Percentiles rank a stretch among this genome's conserved stretches.
Evolutionary conservation across 2,329 filamentous ascomycete genomes (phyloP).

Genomic region (Ceratocystis huliohia): DNA sequence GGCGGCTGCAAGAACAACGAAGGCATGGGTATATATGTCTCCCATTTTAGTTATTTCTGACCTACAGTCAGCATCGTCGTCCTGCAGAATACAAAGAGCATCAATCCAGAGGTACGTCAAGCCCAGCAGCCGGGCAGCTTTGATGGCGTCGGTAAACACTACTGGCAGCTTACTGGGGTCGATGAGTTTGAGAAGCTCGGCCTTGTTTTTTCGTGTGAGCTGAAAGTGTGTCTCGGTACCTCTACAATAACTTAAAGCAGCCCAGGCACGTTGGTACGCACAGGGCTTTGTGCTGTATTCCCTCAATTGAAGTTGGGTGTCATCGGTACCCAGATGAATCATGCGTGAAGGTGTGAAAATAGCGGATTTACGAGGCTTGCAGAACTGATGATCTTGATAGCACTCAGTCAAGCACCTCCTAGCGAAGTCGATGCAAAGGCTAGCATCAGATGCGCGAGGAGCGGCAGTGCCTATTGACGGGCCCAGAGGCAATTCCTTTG

Average conservation of each 20-base stretch:
- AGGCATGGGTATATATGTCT: constrained; percentile 21
- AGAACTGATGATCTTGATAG: constrained; percentile 18
- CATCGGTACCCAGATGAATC: constrained; percentile 13
- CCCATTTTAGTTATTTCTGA: constrained; percentile 22
- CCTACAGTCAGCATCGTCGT: constrained; percentile 21
- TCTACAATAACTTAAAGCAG: constrained; percentile 21
- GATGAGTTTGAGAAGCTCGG: constrained; percentile 15
- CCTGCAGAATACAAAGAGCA: constrained; percentile 28
- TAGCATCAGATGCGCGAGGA: constrained; percentile 18
- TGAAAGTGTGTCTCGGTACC: constrained; percentile 10
- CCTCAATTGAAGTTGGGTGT: constrained; percentile 13
- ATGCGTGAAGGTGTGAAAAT: constrained; percentile 17
- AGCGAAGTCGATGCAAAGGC: constrained; percentile 12
- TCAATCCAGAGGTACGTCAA: constrained; percentile 28
- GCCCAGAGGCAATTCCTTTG: constrained; percentile 14
- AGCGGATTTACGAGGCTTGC: constrained; percentile 8
- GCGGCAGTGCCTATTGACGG: constrained; percentile 19
- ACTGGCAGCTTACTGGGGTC: constrained; percentile 18
- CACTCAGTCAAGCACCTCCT: constrained; percentile 17
- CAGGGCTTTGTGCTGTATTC: constrained; percentile 17
- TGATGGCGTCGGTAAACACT: constrained; percentile 26
- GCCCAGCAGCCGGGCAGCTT: constrained; percentile 23
- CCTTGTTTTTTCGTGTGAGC: constrained; percentile 17
- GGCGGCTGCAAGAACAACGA: constrained; percentile 21
- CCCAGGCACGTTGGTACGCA: constrained; percentile 18